Conservation (phyloP, 306 rosid species). For the Quercus rubra region DNA sequence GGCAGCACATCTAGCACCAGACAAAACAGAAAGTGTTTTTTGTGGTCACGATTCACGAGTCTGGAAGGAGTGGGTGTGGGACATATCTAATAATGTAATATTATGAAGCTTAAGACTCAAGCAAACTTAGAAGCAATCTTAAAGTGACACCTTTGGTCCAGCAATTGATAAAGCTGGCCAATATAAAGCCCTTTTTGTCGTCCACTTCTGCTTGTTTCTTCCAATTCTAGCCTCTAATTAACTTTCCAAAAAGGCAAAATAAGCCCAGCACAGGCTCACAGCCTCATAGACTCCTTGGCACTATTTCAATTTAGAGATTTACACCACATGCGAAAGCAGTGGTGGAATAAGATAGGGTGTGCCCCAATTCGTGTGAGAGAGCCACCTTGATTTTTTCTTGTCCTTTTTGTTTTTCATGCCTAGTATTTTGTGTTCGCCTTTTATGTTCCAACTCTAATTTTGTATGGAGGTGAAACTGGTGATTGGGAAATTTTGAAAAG, state of each 20-base stretch:
- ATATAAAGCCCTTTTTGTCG: slow-evolving; percentile 10
- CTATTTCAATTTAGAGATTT: not conserved
- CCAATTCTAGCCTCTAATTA: not conserved
- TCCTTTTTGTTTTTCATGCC: no score
- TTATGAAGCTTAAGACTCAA: slow-evolving; percentile 13
- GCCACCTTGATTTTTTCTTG: no score
- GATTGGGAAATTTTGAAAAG: no score
- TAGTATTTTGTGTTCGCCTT: no score
- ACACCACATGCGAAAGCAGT: no score
- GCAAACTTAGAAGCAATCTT: slow-evolving; percentile 27
- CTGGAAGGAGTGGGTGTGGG: not conserved
- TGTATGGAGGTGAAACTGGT: no score
- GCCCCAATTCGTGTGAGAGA: no score
- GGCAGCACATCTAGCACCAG: not conserved
- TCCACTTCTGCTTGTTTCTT: slow-evolving; percentile 13
- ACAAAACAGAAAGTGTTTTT: not conserved
- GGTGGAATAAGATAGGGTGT: no score
- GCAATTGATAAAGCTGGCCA: slow-evolving; percentile 33
- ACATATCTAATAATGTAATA: no score
- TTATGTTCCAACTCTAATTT: no score
- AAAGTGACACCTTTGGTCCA: slow-evolving; percentile 20
- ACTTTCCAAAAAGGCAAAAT: slow-evolving; percentile 2
- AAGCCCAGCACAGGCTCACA: not conserved
- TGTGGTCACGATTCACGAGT: not conserved
- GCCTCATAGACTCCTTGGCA: not conserved